Conservation (phyloP, 371 early-diverging fungal species). For the Synchytrium microbalum region DNA sequence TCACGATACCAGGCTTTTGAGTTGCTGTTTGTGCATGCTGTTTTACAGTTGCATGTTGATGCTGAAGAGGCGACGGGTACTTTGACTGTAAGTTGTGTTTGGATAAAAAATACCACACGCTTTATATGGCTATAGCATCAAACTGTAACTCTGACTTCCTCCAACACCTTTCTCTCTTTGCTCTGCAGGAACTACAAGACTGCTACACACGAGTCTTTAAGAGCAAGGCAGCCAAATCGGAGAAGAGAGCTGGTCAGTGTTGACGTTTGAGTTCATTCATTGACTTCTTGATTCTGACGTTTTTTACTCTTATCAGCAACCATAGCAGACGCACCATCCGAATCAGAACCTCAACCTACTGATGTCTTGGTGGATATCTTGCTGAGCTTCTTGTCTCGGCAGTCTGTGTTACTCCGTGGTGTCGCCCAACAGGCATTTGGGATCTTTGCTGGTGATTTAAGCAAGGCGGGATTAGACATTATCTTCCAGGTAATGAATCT, state of each 20-base stretch:
- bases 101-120: too few relatives aligned
- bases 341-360: constrained; percentile 64
- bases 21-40: constrained; percentile 56
- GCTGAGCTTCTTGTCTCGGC: constrained; percentile 76
- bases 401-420: constrained; percentile 65
- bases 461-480: constrained; percentile 63
- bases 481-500: constrained; percentile 54
- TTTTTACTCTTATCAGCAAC: too few relatives aligned
- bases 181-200: constrained; percentile 53
- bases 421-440: constrained; percentile 77
- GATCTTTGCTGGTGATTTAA: constrained; percentile 66
- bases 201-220: constrained; percentile 61
- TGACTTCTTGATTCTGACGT: too few relatives aligned
- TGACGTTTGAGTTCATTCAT: too few relatives aligned
- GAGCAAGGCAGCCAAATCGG: constrained; percentile 12
- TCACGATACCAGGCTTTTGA: constrained; percentile 58
- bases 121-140: too few relatives aligned
- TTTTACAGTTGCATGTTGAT: constrained; percentile 57
- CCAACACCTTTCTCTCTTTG: too few relatives aligned
- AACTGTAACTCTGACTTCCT: too few relatives aligned
- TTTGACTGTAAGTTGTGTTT: constrained; percentile 21
- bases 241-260: too few relatives aligned
- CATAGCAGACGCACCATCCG: too few relatives aligned
- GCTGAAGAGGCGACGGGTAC: constrained; percentile 55
- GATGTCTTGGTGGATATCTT: constrained; percentile 89